A percentile compares a stretch with the other conserved stretches of the same genome.
Evolutionary conservation across 2,329 filamentous ascomycete genomes (phyloP).

Genomic region (Penicillium nordicum): DNA sequence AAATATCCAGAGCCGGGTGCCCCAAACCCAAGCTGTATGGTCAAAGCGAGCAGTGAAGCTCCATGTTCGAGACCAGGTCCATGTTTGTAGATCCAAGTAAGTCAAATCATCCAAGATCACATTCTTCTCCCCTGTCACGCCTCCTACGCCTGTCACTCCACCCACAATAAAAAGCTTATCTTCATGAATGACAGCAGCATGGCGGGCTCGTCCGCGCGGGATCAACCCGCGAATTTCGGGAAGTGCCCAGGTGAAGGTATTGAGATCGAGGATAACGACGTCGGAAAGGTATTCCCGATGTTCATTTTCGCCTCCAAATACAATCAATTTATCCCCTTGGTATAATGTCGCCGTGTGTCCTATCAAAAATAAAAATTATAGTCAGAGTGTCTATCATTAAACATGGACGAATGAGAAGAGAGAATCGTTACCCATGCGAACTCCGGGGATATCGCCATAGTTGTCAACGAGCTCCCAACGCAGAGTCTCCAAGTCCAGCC

Average conservation of each 20-base stretch:
- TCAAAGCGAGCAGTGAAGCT: conserved; percentile 93
- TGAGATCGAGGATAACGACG: conserved; percentile 91
- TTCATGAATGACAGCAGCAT: conserved; percentile 90
- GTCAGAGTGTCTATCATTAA: background rate
- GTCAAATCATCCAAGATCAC: conserved; percentile 93
- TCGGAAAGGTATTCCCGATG: conserved; percentile 94
- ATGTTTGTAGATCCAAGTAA: conserved; percentile 94
- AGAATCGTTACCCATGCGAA: conserved; percentile 75
- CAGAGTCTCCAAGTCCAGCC: conserved; percentile 78
- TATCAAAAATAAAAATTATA: conserved; percentile 35
- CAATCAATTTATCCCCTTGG: conserved; percentile 88
- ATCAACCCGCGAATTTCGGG: conserved; percentile 79
- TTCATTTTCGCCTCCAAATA: conserved; percentile 97
- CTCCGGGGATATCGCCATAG: conserved; percentile 95
- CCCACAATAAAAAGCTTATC: conserved; percentile 95
- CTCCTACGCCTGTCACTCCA: conserved; percentile 91
- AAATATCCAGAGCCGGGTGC: conserved; percentile 92
- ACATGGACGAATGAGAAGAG: background rate
- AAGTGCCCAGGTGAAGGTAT: conserved; percentile 92
- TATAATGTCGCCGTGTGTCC: conserved; percentile 94
- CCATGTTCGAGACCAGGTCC: conserved; percentile 96
- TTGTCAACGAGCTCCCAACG: conserved; percentile 97
- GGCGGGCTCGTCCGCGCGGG: conserved; percentile 84
- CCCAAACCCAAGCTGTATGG: conserved; percentile 90
- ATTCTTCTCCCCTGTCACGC: conserved; percentile 90